Evolutionary conservation across 441 rosid species (phyloP).

Genomic region (Macaranga tanarius): DNA sequence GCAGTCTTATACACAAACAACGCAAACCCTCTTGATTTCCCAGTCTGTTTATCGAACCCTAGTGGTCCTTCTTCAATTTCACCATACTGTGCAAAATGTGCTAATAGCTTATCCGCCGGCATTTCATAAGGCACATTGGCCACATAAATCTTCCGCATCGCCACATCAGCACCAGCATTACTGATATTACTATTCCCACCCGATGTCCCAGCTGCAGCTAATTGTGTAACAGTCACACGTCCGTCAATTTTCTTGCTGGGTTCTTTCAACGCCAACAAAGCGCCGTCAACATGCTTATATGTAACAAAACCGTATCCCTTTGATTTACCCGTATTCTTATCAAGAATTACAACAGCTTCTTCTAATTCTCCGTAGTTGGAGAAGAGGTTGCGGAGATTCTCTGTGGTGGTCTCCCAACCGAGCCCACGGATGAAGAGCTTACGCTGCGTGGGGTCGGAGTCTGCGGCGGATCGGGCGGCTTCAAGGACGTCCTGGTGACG

Average conservation of each 20-base stretch:
- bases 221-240: conserved; percentile 34
- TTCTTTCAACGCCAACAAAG: conserved; percentile 61
- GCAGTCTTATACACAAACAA: conserved; percentile 74
- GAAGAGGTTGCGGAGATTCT: conserved; percentile 55
- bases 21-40: conserved; percentile 73
- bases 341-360: conserved; percentile 67
- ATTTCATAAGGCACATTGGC: conserved; percentile 66
- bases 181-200: too few relatives aligned
- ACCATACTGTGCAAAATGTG: conserved; percentile 57
- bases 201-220: neutral
- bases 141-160: conserved; percentile 77
- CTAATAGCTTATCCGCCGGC: conserved; percentile 60
- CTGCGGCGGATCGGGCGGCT: conserved; percentile 38
- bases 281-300: conserved; percentile 63
- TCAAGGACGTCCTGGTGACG: conserved; percentile 55
- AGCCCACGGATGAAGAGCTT: conserved; percentile 85
- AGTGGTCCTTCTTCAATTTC: conserved; percentile 87
- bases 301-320: conserved; percentile 82
- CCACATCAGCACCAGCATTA: conserved; percentile 27
- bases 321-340: conserved; percentile 62
- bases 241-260: conserved; percentile 82
- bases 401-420: conserved; percentile 82
- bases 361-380: conserved; percentile 70
- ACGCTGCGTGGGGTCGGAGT: conserved; percentile 43
- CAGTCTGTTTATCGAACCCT: conserved; percentile 80